These are phyloP conservation scores for Stylosanthes scabra DNA, from an alignment of 331 rosid species.

Conservation along the genomic window DNA sequence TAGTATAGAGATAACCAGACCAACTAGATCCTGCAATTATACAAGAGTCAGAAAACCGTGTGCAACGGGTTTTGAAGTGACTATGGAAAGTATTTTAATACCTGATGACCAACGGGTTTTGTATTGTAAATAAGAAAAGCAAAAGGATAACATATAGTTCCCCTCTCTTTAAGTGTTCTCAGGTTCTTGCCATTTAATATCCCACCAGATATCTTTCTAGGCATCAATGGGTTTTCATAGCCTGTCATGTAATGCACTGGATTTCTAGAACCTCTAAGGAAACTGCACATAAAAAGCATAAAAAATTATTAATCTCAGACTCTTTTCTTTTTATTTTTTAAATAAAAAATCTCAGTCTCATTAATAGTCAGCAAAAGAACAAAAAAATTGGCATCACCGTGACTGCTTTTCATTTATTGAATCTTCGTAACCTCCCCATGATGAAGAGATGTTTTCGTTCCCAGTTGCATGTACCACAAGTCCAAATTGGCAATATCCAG, in stretches of 20 bases:
- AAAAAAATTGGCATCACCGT: conserved; percentile 54
- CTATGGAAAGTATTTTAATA: conserved; percentile 43
- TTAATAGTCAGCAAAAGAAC: conserved; percentile 29
- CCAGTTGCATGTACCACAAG: conserved; percentile 61
- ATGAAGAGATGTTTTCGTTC: conserved; percentile 48
- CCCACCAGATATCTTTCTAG: conserved; percentile 68
- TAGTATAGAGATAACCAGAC: conserved; percentile 85
- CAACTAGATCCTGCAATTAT: conserved; percentile 94
- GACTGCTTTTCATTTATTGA: conserved; percentile 56
- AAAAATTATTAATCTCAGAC: background rate
- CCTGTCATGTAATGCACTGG: conserved; percentile 47
- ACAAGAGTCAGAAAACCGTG: conserved; percentile 17
- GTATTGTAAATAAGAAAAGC: conserved; percentile 73
- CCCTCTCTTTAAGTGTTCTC: conserved; percentile 74
- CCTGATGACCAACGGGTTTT: conserved; percentile 96
- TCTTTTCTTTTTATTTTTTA: too few relatives aligned
- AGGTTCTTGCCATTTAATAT: conserved; percentile 69
- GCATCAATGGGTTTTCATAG: conserved; percentile 58
- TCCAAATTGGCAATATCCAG: conserved; percentile 92
- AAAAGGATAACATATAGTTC: conserved; percentile 58
- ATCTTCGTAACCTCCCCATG: conserved; percentile 53
- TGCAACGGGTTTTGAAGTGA: conserved; percentile 16
- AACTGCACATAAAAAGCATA: conserved; percentile 53
- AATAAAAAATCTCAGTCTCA: background rate
- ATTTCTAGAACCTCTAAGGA: conserved; percentile 41